Base-by-base conservation (phyloP, 208 protist genomes). In the Trypanosoma vivax region DNA sequence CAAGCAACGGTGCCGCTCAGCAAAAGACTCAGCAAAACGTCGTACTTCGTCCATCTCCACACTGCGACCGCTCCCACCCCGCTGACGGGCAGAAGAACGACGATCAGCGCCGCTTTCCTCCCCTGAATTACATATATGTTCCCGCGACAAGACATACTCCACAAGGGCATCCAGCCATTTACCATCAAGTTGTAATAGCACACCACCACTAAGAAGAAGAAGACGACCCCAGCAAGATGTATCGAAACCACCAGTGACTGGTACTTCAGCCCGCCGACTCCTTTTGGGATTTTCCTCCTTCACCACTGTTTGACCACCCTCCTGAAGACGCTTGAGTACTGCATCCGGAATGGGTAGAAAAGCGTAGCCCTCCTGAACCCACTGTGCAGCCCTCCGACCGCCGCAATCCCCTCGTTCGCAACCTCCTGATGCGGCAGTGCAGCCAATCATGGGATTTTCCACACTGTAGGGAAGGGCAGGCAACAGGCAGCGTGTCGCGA, bases 201-300 rank as follows among this genome's bases (percentile, higher is more conserved):
- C 29, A 9, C 10, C 47, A 21, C 47, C 47, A 33, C 28, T 19
- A 10, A 52, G 47, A 25, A 52, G 30, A 38, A 52, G 14, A 16
- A 52, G 47, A 23, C 47, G 21, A 3, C 29, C 29, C 47, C 47
- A 52, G 16, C 28, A 23, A 10, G 10, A 9, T 3, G 23, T 33
- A 9, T 38, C 29, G 38, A 25, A 38, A 5, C 28, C 47, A 16
- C 47, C 47, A 19, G 16, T 49, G 11, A n/a, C 19, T n/a, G 18
- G 16, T 6, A 24, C 5, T 45, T 6, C 5, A 19, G 9, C 39
- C n/a, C 6, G 10, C 39, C 39, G 6, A 19, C 23, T 24, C 6
- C 39, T 7, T 18, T 19, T 18, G 39, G 23, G n/a, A 21, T 19
- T 9, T 9, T 37, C 33, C 33, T n/a, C 33, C 10, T 14, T n/a